Evolutionary conservation across 768 basidiomycete species (phyloP).

Genomic region (Suillus fuscotomentosus): DNA sequence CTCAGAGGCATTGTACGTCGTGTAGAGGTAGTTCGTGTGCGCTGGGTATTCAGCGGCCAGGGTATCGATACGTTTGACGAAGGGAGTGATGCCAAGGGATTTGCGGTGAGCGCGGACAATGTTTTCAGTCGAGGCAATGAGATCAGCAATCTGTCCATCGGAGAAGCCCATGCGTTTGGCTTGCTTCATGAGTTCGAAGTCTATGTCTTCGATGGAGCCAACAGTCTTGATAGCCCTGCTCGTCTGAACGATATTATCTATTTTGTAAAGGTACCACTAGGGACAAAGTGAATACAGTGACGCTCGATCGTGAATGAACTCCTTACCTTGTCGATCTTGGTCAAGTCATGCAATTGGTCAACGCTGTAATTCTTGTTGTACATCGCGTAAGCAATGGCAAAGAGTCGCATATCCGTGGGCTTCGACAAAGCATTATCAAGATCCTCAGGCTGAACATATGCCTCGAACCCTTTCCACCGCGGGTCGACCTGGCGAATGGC

Average conservation of each 20-base stretch:
- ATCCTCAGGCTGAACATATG: constrained; percentile 86
- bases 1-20: constrained; percentile 95
- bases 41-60: constrained; percentile 98
- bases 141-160: constrained; percentile 86
- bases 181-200: constrained; percentile 73
- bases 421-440: constrained; percentile 73
- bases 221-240: constrained; percentile 71
- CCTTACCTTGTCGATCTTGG: constrained; percentile 94
- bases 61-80: constrained; percentile 99
- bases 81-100: constrained; percentile 84
- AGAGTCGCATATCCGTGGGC: constrained; percentile 95
- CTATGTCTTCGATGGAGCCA: constrained; percentile 66
- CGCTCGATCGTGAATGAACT: neutral
- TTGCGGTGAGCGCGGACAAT: constrained; percentile 84
- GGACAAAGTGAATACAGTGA: neutral
- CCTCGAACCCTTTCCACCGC: constrained; percentile 94
- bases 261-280: constrained; percentile 98
- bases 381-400: constrained; percentile 98
- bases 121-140: constrained; percentile 72
- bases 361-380: constrained; percentile 90
- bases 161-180: constrained; percentile 97
- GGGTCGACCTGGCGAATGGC: constrained; percentile 98
- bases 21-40: constrained; percentile 98
- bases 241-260: constrained; percentile 96
- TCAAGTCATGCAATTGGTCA: constrained; percentile 86